Percentiles rank a stretch among this genome's conserved stretches.
Evolutionary conservation across 1,284 basidiomycete genomes (phyloP).

Genomic region (Sparassis latifolia): DNA sequence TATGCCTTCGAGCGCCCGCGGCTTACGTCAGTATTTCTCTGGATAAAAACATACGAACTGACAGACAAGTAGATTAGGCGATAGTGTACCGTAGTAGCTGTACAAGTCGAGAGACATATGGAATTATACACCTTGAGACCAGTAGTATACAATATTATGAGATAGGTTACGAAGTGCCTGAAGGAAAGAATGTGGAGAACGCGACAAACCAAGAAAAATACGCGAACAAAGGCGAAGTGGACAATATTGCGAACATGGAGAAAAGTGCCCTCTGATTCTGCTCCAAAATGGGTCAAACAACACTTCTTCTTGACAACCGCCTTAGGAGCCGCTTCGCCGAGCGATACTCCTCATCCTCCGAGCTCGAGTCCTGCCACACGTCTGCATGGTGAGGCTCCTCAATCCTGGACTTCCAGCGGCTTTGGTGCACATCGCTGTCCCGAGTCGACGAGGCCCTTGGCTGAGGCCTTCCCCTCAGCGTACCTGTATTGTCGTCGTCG

Average conservation of each 20-base stretch:
- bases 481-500: slow-evolving; percentile 26
- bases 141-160: no score
- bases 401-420: slow-evolving; percentile 8
- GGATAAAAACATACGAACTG: background rate
- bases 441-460: background rate
- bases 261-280: background rate
- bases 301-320: slow-evolving; percentile 29
- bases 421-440: background rate
- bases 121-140: no score
- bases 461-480: slow-evolving; percentile 11
- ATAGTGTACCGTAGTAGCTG: no score
- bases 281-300: background rate
- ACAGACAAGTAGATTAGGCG: no score
- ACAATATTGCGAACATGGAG: background rate
- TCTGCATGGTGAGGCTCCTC: slow-evolving; percentile 22
- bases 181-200: no score
- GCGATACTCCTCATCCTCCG: slow-evolving; percentile 63
- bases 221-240: no score
- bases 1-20: background rate
- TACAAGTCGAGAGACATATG: no score
- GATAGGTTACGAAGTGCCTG: no score
- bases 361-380: slow-evolving; percentile 67
- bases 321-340: slow-evolving; percentile 48
- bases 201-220: no score
- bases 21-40: background rate